phyloP scores from a whole-genome alignment of 2,329 filamentous ascomycete species.

The Venturia effusa region DNA sequence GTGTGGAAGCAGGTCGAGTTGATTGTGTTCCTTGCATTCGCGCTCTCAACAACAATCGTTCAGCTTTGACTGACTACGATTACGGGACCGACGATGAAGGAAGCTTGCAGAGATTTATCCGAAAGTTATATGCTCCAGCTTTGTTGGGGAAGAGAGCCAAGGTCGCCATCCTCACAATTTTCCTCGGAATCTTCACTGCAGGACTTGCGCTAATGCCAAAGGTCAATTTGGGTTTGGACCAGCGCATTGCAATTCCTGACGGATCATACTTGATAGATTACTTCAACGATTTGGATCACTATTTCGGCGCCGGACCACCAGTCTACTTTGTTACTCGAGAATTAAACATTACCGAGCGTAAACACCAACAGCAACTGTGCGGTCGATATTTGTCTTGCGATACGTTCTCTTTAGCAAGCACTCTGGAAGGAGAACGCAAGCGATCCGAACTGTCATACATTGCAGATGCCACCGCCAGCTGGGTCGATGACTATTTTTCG shows the following conservation, averaged over 20 bases:
- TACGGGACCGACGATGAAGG: conserved; percentile 78
- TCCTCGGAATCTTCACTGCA: conserved; percentile 78
- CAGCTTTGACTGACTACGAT: neutral
- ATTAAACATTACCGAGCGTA: conserved; percentile 64
- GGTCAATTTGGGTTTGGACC: conserved; percentile 80
- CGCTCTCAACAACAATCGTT: conserved; percentile 55
- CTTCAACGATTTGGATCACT: conserved; percentile 91
- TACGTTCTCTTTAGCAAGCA: conserved; percentile 70
- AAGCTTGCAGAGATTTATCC: conserved; percentile 73
- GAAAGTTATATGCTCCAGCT: conserved; percentile 74
- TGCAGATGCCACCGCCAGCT: conserved; percentile 77
- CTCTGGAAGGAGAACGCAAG: conserved; percentile 90
- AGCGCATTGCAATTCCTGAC: conserved; percentile 85
- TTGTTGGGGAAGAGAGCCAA: conserved; percentile 76
- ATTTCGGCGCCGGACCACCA: conserved; percentile 82
- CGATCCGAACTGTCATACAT: conserved; percentile 81
- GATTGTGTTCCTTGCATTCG: conserved; percentile 89
- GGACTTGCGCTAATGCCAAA: conserved; percentile 75
- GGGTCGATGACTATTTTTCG: conserved; percentile 92
- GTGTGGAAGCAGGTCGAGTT: conserved; percentile 78
- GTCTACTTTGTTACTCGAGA: conserved; percentile 90
- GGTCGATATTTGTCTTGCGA: conserved; percentile 86
- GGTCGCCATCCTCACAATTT: conserved; percentile 62
- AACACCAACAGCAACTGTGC: conserved; percentile 76
- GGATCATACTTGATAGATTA: conserved; percentile 93